Conservation (phyloP, 2,329 filamentous ascomycete species). For the Penicillium brasilianum region DNA sequence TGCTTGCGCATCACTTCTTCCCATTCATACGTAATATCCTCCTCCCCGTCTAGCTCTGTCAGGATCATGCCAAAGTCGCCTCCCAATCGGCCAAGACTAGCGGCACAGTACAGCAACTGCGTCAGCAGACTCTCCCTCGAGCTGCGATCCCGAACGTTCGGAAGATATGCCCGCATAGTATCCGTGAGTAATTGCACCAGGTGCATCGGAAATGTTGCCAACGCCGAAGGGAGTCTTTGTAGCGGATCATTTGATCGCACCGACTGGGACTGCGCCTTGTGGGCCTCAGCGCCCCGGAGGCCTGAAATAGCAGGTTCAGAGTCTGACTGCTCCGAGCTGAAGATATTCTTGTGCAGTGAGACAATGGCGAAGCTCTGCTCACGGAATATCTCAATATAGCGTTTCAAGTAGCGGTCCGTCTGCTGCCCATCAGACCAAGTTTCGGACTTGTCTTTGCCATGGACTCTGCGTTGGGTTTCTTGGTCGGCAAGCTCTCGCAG, state of each 20-base stretch:
- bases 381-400: slow-evolving; percentile 95
- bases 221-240: slow-evolving; percentile 70
- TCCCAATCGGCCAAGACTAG: slow-evolving; percentile 84
- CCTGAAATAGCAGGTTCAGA: slow-evolving; percentile 36
- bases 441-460: slow-evolving; percentile 33
- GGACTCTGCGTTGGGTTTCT: slow-evolving; percentile 62
- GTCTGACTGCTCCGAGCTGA: slow-evolving; percentile 62
- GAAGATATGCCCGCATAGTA: slow-evolving; percentile 76
- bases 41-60: slow-evolving; percentile 60
- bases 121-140: slow-evolving; percentile 87
- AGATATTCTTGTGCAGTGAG: slow-evolving; percentile 91
- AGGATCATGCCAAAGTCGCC: slow-evolving; percentile 92
- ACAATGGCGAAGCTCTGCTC: slow-evolving; percentile 97
- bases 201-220: slow-evolving; percentile 84
- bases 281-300: slow-evolving; percentile 33
- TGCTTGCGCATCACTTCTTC: slow-evolving; percentile 88
- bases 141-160: slow-evolving; percentile 77
- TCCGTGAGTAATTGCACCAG: slow-evolving; percentile 80
- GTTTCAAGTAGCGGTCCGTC: slow-evolving; percentile 90
- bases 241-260: slow-evolving; percentile 38
- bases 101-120: slow-evolving; percentile 90
- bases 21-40: slow-evolving; percentile 69
- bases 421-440: slow-evolving; percentile 73
- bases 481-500: slow-evolving; percentile 88
- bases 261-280: slow-evolving; percentile 28